Conservation (phyloP, 305 asterid species). For the Fraxinus latifolia region DNA sequence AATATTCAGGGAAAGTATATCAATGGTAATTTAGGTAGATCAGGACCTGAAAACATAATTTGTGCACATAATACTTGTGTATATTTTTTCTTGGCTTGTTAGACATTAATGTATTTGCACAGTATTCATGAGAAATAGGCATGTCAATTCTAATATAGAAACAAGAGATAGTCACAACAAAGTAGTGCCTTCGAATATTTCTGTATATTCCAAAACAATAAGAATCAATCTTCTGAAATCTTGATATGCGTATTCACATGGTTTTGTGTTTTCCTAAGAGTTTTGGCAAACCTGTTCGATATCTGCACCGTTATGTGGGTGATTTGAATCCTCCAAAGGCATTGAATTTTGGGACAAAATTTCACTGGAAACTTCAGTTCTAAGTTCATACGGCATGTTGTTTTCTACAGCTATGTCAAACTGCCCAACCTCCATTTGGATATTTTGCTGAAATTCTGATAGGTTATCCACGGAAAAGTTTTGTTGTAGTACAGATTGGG, state of each 20-base stretch:
- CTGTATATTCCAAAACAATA: not conserved
- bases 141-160: not conserved
- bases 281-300: constrained; percentile 34
- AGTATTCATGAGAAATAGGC: not conserved
- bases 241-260: not conserved
- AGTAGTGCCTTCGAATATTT: not conserved
- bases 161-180: not conserved
- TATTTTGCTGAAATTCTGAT: constrained; percentile 36
- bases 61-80: not conserved
- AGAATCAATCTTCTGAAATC: not conserved
- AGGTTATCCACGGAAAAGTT: constrained; percentile 35
- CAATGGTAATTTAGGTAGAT: not conserved
- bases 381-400: constrained; percentile 2
- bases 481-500: constrained; percentile 51
- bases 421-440: constrained; percentile 28
- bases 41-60: not conserved
- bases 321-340: constrained; percentile 17
- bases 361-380: constrained; percentile 16
- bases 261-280: not conserved
- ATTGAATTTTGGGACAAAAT: constrained; percentile 5
- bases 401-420: constrained; percentile 5
- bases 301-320: not conserved
- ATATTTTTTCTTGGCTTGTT: not conserved
- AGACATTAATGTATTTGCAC: not conserved
- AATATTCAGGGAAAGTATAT: not conserved